Conservation (phyloP, 177 flowering plant species). For the Vitis hybrid region DNA sequence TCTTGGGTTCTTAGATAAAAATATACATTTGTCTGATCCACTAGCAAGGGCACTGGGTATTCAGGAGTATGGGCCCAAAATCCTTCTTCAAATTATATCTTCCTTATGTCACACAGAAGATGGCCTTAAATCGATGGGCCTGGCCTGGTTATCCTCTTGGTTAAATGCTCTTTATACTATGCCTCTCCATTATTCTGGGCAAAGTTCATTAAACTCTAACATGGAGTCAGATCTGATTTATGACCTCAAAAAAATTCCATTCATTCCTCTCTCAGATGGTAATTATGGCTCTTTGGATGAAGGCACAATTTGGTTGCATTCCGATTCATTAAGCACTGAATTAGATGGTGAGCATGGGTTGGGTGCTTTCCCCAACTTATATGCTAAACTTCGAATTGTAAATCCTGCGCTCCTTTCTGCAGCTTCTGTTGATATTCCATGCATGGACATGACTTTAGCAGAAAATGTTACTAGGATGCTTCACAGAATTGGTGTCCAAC, state of each 20-base stretch:
- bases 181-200: slow-evolving; percentile 33
- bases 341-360: slow-evolving; percentile 38
- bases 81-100: slow-evolving; percentile 49
- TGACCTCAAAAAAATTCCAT: slow-evolving; percentile 53
- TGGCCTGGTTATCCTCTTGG: slow-evolving; percentile 74
- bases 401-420: slow-evolving; percentile 55
- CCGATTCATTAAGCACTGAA: slow-evolving; percentile 38
- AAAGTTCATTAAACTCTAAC: slow-evolving; percentile 18
- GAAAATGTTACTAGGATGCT: slow-evolving; percentile 54
- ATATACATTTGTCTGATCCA: slow-evolving; percentile 63
- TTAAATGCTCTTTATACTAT: slow-evolving; percentile 49
- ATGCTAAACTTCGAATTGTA: slow-evolving; percentile 67
- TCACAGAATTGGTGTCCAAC: slow-evolving; percentile 65
- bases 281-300: slow-evolving; percentile 62
- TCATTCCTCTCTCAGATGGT: slow-evolving; percentile 93
- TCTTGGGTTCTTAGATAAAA: slow-evolving; percentile 69
- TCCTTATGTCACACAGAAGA: slow-evolving; percentile 44
- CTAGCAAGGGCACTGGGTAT: slow-evolving; percentile 78
- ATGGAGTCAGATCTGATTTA: slow-evolving; percentile 37
- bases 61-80: slow-evolving; percentile 73
- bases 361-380: slow-evolving; percentile 59
- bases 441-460: slow-evolving; percentile 18
- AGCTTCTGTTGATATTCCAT: slow-evolving; percentile 24
- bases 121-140: slow-evolving; percentile 60
- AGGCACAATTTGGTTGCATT: slow-evolving; percentile 82